A percentile compares a stretch with the other conserved stretches of the same genome.
These are phyloP conservation scores for Zygosaccharomyces sapae DNA, from an alignment of 1,139 yeast genomes.

Conservation along the genomic window DNA sequence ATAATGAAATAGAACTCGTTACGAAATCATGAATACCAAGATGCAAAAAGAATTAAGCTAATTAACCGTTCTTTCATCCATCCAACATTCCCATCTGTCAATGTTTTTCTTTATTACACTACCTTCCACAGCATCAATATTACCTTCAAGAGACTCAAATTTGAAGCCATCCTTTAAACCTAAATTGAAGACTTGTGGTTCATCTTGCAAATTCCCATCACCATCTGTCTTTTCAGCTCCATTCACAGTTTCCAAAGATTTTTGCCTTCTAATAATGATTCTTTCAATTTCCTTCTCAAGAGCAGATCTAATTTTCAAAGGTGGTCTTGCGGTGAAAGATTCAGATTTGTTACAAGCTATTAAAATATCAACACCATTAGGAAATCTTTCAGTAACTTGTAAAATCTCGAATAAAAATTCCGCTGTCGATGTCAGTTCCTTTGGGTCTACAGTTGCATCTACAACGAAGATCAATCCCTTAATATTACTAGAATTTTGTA, in stretches of 20 bases:
- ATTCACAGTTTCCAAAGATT: conserved; percentile 26
- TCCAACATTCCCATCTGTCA: conserved; percentile 69
- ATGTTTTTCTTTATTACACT: conserved; percentile 56
- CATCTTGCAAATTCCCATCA: conserved; percentile 64
- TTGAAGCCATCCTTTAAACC: conserved; percentile 18
- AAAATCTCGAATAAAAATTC: conserved; percentile 53
- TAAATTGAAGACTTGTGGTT: conserved; percentile 13
- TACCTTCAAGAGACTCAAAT: conserved; percentile 54
- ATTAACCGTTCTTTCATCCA: conserved; percentile 47
- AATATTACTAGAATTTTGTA: conserved; percentile 43
- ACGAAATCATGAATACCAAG: conserved; percentile 2
- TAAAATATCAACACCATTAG: conserved; percentile 62
- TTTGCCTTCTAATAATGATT: conserved; percentile 29
- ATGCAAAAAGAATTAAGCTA: conserved; percentile 1
- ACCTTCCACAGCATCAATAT: conserved; percentile 66
- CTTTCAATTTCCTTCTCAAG: conserved; percentile 62
- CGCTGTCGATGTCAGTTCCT: conserved; percentile 47
- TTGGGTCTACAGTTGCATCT: conserved; percentile 53
- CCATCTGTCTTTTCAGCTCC: conserved; percentile 59
- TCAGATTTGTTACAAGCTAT: conserved; percentile 83
- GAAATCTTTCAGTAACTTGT: conserved; percentile 53
- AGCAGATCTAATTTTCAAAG: conserved; percentile 51
- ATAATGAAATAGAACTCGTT: conserved; percentile 1
- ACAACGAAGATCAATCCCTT: conserved; percentile 68
- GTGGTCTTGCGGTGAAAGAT: conserved; percentile 75